These are phyloP conservation scores for Uncinocarpus reesii DNA, from an alignment of 2,329 filamentous ascomycete species.

Conservation along the genomic window DNA sequence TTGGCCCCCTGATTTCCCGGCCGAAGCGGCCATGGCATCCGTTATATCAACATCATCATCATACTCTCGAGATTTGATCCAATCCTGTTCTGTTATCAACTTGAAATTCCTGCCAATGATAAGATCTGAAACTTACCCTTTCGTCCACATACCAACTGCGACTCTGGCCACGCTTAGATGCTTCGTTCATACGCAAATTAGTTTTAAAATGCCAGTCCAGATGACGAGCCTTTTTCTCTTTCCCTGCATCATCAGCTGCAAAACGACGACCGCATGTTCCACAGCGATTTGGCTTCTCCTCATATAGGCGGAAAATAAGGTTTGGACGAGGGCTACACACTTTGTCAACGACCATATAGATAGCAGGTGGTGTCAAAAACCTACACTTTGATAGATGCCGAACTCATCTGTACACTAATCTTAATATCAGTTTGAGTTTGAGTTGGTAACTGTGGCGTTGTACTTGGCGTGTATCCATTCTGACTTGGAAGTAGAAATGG, in stretches of 20 bases:
- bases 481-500: conserved; percentile 35
- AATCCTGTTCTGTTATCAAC: conserved; percentile 51
- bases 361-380: conserved; percentile 25
- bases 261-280: conserved; percentile 88
- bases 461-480: conserved; percentile 28
- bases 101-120: neutral
- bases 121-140: conserved; percentile 47
- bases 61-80: conserved; percentile 74
- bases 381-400: conserved; percentile 63
- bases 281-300: conserved; percentile 74
- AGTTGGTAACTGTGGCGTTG: conserved; percentile 27
- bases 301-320: conserved; percentile 64
- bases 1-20: conserved; percentile 33
- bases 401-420: conserved; percentile 46
- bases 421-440: conserved; percentile 21
- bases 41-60: conserved; percentile 52
- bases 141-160: conserved; percentile 93
- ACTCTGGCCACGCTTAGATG: conserved; percentile 74
- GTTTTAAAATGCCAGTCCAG: conserved; percentile 98
- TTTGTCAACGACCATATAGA: neutral
- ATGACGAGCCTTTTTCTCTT: conserved; percentile 76
- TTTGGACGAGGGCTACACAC: conserved; percentile 58
- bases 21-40: conserved; percentile 32
- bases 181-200: conserved; percentile 77
- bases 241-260: conserved; percentile 62